Evolutionary conservation across 1,284 basidiomycete genomes (phyloP).

Genomic region (Xanthoconium separans): DNA sequence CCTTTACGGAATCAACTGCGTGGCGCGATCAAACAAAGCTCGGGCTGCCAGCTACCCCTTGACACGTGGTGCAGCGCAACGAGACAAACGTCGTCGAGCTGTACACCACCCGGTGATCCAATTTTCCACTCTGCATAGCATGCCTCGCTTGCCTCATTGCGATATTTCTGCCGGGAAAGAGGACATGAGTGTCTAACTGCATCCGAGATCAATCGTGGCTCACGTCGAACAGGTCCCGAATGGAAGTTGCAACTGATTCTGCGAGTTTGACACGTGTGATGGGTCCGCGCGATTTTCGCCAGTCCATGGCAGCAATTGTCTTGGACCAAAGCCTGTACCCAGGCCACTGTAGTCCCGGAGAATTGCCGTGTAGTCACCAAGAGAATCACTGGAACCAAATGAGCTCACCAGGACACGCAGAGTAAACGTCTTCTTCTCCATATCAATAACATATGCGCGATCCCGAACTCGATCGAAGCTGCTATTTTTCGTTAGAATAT

Average conservation of each 20-base stretch:
- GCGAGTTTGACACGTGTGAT: constrained; percentile 40
- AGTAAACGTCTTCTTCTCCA: constrained; percentile 30
- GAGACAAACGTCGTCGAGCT: constrained; percentile 25
- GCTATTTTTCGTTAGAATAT: constrained; percentile 17
- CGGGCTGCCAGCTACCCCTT: constrained; percentile 33
- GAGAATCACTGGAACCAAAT: constrained; percentile 13
- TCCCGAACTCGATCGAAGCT: constrained; percentile 14
- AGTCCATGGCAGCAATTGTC: constrained; percentile 31
- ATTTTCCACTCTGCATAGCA: constrained; percentile 25
- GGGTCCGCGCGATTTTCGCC: constrained; percentile 28
- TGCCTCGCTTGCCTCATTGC: constrained; percentile 11
- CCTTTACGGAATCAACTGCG: not conserved
- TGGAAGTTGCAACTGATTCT: constrained; percentile 37
- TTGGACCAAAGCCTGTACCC: constrained; percentile 29
- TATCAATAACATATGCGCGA: constrained; percentile 15
- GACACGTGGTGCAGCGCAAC: constrained; percentile 29
- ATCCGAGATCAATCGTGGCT: not conserved
- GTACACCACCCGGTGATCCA: constrained; percentile 21
- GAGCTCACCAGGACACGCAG: constrained; percentile 17
- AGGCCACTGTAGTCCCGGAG: constrained; percentile 27
- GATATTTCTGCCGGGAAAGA: constrained; percentile 14
- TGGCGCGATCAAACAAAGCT: constrained; percentile 25
- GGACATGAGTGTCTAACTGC: constrained; percentile 3
- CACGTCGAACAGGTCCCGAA: constrained; percentile 41
- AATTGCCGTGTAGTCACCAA: not conserved